Percentiles rank a stretch among this genome's conserved stretches.
Conservation (phyloP, 1,284 basidiomycete genomes). For the Irpex sp. region DNA sequence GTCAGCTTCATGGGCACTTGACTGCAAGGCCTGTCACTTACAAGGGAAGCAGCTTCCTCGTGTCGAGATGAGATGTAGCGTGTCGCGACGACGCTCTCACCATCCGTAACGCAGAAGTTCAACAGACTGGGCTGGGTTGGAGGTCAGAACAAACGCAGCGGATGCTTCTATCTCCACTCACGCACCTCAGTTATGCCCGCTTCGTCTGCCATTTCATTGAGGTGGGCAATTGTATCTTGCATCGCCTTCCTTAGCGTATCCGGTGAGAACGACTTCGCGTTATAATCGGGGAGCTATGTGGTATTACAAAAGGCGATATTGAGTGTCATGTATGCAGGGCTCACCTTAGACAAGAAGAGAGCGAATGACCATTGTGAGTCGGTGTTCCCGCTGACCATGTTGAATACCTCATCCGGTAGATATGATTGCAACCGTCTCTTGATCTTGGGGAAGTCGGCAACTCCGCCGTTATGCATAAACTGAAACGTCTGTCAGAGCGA, state of each 20-base stretch:
- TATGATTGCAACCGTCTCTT: constrained; percentile 77
- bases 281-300: constrained; percentile 72
- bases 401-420: constrained; percentile 81
- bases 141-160: constrained; percentile 3
- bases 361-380: constrained; percentile 97
- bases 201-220: constrained; percentile 78
- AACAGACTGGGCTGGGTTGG: constrained; percentile 74
- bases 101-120: constrained; percentile 97
- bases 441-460: constrained; percentile 77
- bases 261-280: constrained; percentile 66
- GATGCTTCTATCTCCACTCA: not conserved
- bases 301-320: not conserved
- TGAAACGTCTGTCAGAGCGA: constrained; percentile 76
- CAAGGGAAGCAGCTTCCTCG: constrained; percentile 91
- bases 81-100: constrained; percentile 89
- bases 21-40: constrained; percentile 27
- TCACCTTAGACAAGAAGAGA: constrained; percentile 81
- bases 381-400: constrained; percentile 88
- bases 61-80: constrained; percentile 91
- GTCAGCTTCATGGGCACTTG: not conserved
- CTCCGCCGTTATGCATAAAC: constrained; percentile 96
- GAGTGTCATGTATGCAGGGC: constrained; percentile 9
- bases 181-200: constrained; percentile 68
- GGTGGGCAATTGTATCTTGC: constrained; percentile 77
- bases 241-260: constrained; percentile 73